Evolutionary conservation across 1,284 basidiomycete genomes (phyloP).

Genomic region (Irpex lacteus): DNA sequence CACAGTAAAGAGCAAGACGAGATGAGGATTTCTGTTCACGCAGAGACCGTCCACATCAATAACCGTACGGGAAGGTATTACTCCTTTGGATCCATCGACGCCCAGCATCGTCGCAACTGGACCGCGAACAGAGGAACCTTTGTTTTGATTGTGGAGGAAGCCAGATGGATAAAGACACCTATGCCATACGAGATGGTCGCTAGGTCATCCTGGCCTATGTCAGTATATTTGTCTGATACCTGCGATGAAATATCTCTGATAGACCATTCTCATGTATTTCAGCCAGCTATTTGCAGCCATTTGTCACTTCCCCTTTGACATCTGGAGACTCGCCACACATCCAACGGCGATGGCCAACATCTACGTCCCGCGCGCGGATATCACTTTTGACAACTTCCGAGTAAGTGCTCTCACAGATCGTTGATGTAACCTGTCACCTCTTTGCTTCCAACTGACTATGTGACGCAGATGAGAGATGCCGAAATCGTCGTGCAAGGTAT

Average conservation of each 20-base stretch:
- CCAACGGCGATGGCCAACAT: constrained; percentile 35
- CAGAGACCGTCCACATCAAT: constrained; percentile 35
- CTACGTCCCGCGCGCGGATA: constrained; percentile 34
- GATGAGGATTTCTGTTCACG: constrained; percentile 26
- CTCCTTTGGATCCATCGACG: constrained; percentile 34
- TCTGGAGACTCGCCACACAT: constrained; percentile 28
- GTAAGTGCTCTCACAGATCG: constrained; percentile 14
- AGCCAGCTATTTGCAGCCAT: constrained; percentile 27
- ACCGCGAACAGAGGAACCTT: constrained; percentile 34
- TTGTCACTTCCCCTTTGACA: constrained; percentile 28
- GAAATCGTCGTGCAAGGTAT: constrained; percentile 35
- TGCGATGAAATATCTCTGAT: background rate
- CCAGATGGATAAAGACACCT: constrained; percentile 36
- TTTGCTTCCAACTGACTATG: background rate
- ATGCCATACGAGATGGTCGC: constrained; percentile 21
- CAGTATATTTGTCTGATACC: background rate
- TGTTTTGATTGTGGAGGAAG: constrained; percentile 35
- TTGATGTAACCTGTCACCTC: background rate
- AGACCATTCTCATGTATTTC: background rate
- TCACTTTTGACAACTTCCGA: constrained; percentile 42
- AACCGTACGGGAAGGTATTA: constrained; percentile 38
- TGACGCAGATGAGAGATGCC: constrained; percentile 35
- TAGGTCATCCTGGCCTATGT: constrained; percentile 19
- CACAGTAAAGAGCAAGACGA: constrained; percentile 26
- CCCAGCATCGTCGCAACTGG: constrained; percentile 39